Evolutionary conservation across 1,284 basidiomycete genomes (phyloP), one percentile per base, ranked within the genome.

Genomic region (Chondrostereum purpureum): DNA sequence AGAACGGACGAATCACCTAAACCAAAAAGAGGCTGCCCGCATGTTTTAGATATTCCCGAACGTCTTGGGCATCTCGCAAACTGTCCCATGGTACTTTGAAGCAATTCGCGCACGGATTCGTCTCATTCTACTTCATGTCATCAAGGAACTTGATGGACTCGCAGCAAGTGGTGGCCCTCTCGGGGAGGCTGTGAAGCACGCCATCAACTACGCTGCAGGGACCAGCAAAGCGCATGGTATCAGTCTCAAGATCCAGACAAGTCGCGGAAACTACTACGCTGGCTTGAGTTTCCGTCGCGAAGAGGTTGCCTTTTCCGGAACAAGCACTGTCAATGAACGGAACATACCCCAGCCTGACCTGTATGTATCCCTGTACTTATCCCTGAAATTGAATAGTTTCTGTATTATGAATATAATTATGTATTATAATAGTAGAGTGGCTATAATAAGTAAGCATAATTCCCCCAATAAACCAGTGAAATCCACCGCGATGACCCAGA

Each of bases 261-360:
- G 87, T 12, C 85, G 86, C 50, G 95, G 95, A 54, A 99, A 98
- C 62, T 98, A 97, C 62, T 74, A 99, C 2, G 74, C 78, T 2
- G 88, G 87, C 42, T 74, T 99, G 24, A 83, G 69, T 53, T 81
- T 98, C 34, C 81, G 93, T 11, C 84, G 79, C 1, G 95, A 99
- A 63, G 78, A 88, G 49, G 78, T 95, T 51, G 84, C 91, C 51
- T 91, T 93, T 55, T 66, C 65, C 31, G 69, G 64, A 23, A 8
- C 27, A 8, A n/a, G 27, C n/a, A 31, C 8, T 31, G 27, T 31
- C 8, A 70, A 73, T 63, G 88, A 88, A 41, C 73, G 87, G 23
- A 91, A 78, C 50, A 92, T 97, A 84, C 95, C 98, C 61, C 94
- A 98, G 59, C 74, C 95, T 43, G 96, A 98, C 50, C 74, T 99